Percentiles rank a stretch among this genome's conserved stretches.
Conservation (phyloP, 2,329 filamentous ascomycete species). For the Neopestalotiopsis sp. region DNA sequence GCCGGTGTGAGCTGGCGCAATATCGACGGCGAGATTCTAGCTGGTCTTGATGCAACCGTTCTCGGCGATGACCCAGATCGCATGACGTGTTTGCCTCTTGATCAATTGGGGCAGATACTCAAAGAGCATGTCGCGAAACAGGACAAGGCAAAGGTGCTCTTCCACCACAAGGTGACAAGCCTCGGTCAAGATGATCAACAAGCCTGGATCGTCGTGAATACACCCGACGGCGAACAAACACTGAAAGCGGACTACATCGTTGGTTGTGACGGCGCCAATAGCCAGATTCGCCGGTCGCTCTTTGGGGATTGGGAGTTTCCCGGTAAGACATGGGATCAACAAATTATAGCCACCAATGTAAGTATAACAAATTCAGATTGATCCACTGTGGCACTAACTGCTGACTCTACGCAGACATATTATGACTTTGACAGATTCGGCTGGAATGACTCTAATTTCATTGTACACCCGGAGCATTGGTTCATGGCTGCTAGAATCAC, state of each 20-base stretch:
- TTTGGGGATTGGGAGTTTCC: conserved; percentile 49
- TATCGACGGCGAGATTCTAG: conserved; percentile 27
- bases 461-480: conserved; percentile 58
- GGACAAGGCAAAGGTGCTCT: conserved; percentile 41
- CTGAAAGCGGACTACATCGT: conserved; percentile 49
- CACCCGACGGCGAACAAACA: conserved; percentile 27
- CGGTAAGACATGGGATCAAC: conserved; percentile 53
- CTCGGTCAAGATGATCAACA: conserved; percentile 40
- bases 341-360: conserved; percentile 59
- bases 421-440: conserved; percentile 52
- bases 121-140: conserved; percentile 39
- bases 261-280: conserved; percentile 52
- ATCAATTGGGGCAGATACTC: conserved; percentile 47
- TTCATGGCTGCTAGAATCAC: conserved; percentile 58
- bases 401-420: conserved; percentile 33
- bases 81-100: conserved; percentile 50
- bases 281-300: conserved; percentile 44
- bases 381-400: conserved; percentile 20
- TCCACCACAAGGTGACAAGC: conserved; percentile 44
- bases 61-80: conserved; percentile 37
- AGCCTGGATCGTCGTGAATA: conserved; percentile 38
- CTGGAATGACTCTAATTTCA: conserved; percentile 54
- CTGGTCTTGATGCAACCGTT: conserved; percentile 24
- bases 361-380: conserved; percentile 21
- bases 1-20: conserved; percentile 35